A percentile compares a stretch with the other conserved stretches of the same genome.
Conservation (phyloP, 1,284 basidiomycete genomes). For the Heterobasidion annosum region DNA sequence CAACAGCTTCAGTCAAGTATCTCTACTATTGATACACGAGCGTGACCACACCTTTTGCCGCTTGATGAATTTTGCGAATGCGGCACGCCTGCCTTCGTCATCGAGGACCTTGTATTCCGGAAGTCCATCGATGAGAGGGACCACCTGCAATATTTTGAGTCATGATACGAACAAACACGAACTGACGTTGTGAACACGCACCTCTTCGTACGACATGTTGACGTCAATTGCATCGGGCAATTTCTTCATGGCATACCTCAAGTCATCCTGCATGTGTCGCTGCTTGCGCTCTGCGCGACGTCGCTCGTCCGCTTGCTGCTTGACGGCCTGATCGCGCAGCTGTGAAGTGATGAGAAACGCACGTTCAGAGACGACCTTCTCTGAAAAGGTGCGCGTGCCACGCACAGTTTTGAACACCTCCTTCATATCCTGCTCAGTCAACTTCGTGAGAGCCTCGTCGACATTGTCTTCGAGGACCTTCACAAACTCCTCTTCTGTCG, state of each 20-base stretch:
- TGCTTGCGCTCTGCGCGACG: slow-evolving; percentile 76
- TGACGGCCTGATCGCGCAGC: slow-evolving; percentile 65
- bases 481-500: slow-evolving; percentile 51
- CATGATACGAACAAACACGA: not conserved
- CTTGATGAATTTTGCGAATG: slow-evolving; percentile 81
- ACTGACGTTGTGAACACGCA: slow-evolving; percentile 17
- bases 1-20: not conserved
- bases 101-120: slow-evolving; percentile 79
- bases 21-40: not conserved
- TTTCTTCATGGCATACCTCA: slow-evolving; percentile 93
- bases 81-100: slow-evolving; percentile 68
- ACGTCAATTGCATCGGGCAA: slow-evolving; percentile 74
- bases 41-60: slow-evolving; percentile 60
- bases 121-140: slow-evolving; percentile 71
- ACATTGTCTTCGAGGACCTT: slow-evolving; percentile 46
- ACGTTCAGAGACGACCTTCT: slow-evolving; percentile 4
- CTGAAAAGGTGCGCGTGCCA: not conserved
- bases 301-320: slow-evolving; percentile 73
- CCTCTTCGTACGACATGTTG: slow-evolving; percentile 69
- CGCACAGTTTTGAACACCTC: slow-evolving; percentile 61
- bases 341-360: slow-evolving; percentile 19
- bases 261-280: slow-evolving; percentile 87
- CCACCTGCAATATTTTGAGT: slow-evolving; percentile 32
- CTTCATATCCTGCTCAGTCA: slow-evolving; percentile 45
- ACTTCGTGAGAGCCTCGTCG: slow-evolving; percentile 35